Percentiles rank a stretch among this genome's conserved stretches.
phyloP scores from a whole-genome alignment of 2,329 filamentous ascomycete species.

The Pyricularia grisea region DNA sequence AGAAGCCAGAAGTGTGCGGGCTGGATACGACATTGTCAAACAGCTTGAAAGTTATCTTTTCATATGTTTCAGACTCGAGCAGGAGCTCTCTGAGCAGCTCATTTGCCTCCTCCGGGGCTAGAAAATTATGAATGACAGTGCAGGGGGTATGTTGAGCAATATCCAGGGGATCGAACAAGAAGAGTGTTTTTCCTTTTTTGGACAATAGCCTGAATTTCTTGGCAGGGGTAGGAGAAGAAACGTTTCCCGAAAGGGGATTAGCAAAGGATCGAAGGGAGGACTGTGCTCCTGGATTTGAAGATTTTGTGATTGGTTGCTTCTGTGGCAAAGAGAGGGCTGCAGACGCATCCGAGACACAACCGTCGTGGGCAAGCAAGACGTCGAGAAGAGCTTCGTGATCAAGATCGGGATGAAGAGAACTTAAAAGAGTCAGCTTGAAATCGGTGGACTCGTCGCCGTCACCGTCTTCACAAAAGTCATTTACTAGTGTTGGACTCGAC shows the following conservation, averaged over 20 bases:
- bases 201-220: constrained; percentile 47
- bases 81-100: constrained; percentile 67
- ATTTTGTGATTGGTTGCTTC: neutral
- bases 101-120: constrained; percentile 63
- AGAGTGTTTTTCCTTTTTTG: constrained; percentile 72
- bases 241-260: constrained; percentile 9
- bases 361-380: constrained; percentile 65
- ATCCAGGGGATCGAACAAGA: constrained; percentile 73
- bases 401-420: constrained; percentile 61
- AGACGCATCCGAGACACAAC: constrained; percentile 60
- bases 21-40: constrained; percentile 81
- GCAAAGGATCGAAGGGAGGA: constrained; percentile 51
- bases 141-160: constrained; percentile 80
- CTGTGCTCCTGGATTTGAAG: constrained; percentile 37
- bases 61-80: constrained; percentile 59
- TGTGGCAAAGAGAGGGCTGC: constrained; percentile 32
- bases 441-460: constrained; percentile 73
- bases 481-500: constrained; percentile 11
- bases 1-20: constrained; percentile 78
- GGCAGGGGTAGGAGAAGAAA: constrained; percentile 6
- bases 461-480: constrained; percentile 10
- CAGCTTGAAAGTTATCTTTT: constrained; percentile 64
- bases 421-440: constrained; percentile 74
- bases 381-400: constrained; percentile 66
- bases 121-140: constrained; percentile 85